Evolutionary conservation across 192 early-diverging fungal genomes (phyloP), one percentile per base, ranked within the genome.

Genomic region (Rhizophagus sp.): DNA sequence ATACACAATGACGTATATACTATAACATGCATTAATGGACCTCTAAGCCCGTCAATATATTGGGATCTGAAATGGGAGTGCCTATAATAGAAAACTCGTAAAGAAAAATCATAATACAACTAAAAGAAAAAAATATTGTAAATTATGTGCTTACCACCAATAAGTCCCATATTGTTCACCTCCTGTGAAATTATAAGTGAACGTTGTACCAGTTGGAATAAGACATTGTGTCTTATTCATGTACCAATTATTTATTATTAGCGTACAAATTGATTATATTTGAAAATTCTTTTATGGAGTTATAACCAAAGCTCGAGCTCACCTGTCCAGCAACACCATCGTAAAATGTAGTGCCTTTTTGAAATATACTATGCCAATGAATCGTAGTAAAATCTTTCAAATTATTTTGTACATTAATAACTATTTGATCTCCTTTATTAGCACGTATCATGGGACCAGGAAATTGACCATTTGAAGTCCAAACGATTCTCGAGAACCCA

Each of bases 291-390:
- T 41, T 41, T 41, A 8, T 41, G 7, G 0, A 41, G 39, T 41
- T 41, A 41, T 41, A 47, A 47, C 11, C 0, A 47, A 47, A 47
- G 12, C 44, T 47, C 11, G 4, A 47, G 11, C 44, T 57, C 19
- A 57, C 52, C 52, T 6, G 87, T 85, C 89, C 90, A 57, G 81
- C 75, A 4, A 92, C 87, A 13, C 95, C 94, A 86, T 95, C 95
- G 73, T 89, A 85, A 80, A 89, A 92, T 82, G 84, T 87, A 30
- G 89, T 91, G 15, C 89, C 89, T 81, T 92, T 94, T 79, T 94
- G 92, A 85, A 89, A 94, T 73, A 96, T 64, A 10, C 96, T 95
- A 83, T 97, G 96, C 11, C 89, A 81, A 83, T 94, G 95, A 33
- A 70, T 41, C 1, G 34, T 41, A 15, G 68, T 17, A 5, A 6